Percentiles rank a stretch among this genome's conserved stretches.
Evolutionary conservation across 2,329 filamentous ascomycete genomes (phyloP).

Genomic region (Zasmidium citrigriseum): DNA sequence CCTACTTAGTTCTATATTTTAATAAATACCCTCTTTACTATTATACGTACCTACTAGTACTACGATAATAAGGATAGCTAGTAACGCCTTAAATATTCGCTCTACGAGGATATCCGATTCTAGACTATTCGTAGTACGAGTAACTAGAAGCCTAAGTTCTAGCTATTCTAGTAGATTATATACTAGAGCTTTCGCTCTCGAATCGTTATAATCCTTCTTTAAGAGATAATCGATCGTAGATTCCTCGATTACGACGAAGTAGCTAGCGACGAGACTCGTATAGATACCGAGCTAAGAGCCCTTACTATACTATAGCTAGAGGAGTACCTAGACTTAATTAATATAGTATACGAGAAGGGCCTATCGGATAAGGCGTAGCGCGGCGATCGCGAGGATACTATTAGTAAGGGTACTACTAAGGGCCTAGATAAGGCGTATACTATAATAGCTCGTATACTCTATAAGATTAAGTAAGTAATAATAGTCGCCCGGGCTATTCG

Average conservation of each 20-base stretch:
- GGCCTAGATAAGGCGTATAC: neutral
- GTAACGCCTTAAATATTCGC: neutral
- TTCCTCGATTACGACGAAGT: neutral
- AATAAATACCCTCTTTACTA: neutral
- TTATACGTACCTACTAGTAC: neutral
- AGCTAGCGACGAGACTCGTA: neutral
- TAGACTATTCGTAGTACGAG: neutral
- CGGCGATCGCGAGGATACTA: too few species aligned
- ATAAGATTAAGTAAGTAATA: neutral
- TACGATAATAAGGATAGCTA: neutral
- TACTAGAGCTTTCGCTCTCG: neutral
- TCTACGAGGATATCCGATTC: neutral
- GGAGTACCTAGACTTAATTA: neutral
- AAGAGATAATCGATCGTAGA: neutral
- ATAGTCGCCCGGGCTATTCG: neutral
- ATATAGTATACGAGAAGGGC: neutral
- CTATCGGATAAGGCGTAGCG: neutral
- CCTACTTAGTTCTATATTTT: neutral
- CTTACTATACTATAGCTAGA: neutral
- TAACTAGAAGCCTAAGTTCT: neutral
- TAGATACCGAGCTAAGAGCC: neutral
- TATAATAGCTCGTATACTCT: neutral
- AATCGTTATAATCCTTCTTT: neutral
- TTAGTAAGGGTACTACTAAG: neutral
- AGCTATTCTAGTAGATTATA: neutral